Conservation (phyloP, 1,284 basidiomycete species). For the Fistulina hepatica region DNA sequence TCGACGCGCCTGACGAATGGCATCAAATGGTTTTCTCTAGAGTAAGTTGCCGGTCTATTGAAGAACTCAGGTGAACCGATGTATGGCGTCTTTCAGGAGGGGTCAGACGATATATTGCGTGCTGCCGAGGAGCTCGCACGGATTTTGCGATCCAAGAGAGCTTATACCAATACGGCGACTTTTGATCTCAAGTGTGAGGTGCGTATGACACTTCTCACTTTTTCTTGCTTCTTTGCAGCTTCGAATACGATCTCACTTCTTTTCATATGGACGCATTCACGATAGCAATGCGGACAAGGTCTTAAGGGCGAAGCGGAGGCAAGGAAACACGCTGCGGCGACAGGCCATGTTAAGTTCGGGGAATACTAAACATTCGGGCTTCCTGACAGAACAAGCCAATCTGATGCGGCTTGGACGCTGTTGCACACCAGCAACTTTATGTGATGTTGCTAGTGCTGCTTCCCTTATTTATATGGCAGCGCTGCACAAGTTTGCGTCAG, state of each 20-base stretch:
- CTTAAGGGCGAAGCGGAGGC: constrained; percentile 91
- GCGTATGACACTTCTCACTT: constrained; percentile 3
- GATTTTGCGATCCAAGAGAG: constrained; percentile 61
- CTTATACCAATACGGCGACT: constrained; percentile 84
- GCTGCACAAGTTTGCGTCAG: too few species aligned
- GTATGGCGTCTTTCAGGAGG: constrained; percentile 19
- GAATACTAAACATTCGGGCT: too few species aligned
- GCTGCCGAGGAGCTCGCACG: constrained; percentile 66
- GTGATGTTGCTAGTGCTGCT: too few species aligned
- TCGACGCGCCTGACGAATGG: constrained; percentile 69
- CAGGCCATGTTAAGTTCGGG: constrained; percentile 81
- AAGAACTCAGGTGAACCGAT: constrained; percentile 5
- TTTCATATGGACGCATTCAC: constrained; percentile 3
- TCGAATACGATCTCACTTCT: background rate
- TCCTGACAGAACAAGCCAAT: too few species aligned
- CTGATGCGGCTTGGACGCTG: too few species aligned
- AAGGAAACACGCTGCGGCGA: constrained; percentile 72
- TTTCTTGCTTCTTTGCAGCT: background rate
- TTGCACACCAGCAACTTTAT: too few species aligned
- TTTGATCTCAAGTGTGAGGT: constrained; percentile 83
- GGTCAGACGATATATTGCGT: constrained; percentile 45
- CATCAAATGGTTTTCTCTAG: constrained; percentile 80
- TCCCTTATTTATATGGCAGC: too few species aligned
- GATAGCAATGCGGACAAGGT: constrained; percentile 61
- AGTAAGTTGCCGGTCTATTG: constrained; percentile 20